Percentiles rank a stretch among this genome's conserved stretches.
Evolutionary conservation across 768 basidiomycete genomes (phyloP).

Genomic region (Termitomyces sp.): DNA sequence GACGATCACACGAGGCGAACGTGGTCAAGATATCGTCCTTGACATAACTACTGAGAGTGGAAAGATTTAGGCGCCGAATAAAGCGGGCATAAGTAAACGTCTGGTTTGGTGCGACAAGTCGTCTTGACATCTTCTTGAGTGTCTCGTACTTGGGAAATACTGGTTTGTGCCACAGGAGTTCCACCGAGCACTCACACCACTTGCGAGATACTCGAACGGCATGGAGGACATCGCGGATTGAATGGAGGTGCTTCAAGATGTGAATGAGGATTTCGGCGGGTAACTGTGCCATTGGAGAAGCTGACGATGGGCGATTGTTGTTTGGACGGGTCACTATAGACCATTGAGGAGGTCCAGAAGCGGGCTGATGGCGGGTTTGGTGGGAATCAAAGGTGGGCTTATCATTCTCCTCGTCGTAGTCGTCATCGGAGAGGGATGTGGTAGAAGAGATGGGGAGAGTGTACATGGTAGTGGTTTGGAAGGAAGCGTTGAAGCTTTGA

Average conservation of each 20-base stretch:
- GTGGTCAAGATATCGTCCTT: constrained; percentile 70
- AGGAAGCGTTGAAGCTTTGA: constrained; percentile 14
- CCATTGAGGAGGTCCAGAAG: constrained; percentile 70
- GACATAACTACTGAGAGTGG: constrained; percentile 64
- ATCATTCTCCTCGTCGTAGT: constrained; percentile 45
- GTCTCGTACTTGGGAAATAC: constrained; percentile 65
- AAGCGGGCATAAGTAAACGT: constrained; percentile 88
- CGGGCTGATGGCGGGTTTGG: constrained; percentile 34
- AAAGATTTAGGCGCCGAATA: constrained; percentile 89
- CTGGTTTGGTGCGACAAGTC: constrained; percentile 60
- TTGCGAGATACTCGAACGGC: constrained; percentile 79
- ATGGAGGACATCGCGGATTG: constrained; percentile 67
- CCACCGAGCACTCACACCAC: constrained; percentile 96
- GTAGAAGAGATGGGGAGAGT: constrained; percentile 65
- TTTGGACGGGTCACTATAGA: constrained; percentile 26
- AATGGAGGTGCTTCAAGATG: constrained; percentile 81
- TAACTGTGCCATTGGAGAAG: constrained; percentile 61
- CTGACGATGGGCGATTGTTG: constrained; percentile 21
- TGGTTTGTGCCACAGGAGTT: constrained; percentile 93
- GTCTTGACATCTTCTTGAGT: constrained; percentile 73
- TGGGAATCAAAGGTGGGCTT: constrained; percentile 50
- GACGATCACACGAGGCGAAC: constrained; percentile 69
- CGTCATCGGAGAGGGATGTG: constrained; percentile 76
- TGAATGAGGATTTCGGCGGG: constrained; percentile 93
- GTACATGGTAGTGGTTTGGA: constrained; percentile 38